These are phyloP conservation scores for Lichtheimia corymbifera DNA, from an alignment of 371 early-diverging fungal species.

Conservation along the genomic window DNA sequence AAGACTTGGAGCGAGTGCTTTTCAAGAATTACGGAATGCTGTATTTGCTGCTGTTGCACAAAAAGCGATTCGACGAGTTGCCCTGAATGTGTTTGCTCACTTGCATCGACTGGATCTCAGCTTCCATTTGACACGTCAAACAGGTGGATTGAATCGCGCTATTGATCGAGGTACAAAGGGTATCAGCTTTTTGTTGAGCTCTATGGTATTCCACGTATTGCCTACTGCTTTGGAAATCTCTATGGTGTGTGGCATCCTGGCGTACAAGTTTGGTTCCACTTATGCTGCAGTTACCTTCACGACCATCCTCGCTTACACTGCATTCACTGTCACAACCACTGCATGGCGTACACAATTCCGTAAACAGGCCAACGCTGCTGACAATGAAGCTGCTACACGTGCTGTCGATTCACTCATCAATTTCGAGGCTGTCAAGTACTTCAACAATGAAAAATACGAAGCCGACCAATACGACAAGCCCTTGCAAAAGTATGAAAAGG, in stretches of 20 bases:
- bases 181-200: constrained; percentile 89
- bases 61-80: constrained; percentile 87
- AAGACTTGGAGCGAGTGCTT: constrained; percentile 78
- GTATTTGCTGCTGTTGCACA: constrained; percentile 96
- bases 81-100: constrained; percentile 86
- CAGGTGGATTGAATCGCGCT: constrained; percentile 93
- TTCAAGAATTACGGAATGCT: constrained; percentile 92
- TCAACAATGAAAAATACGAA: constrained; percentile 90
- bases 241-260: constrained; percentile 92
- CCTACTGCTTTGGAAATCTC: constrained; percentile 95
- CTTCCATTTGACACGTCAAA: constrained; percentile 91
- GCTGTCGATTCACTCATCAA: constrained; percentile 94
- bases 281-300: constrained; percentile 85
- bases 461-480: constrained; percentile 82
- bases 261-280: constrained; percentile 80
- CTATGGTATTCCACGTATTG: constrained; percentile 90
- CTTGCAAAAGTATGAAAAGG: constrained; percentile 84
- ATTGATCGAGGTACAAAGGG: constrained; percentile 99
- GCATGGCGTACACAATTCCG: constrained; percentile 88
- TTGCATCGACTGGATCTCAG: constrained; percentile 82
- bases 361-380: constrained; percentile 89
- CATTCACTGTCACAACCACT: constrained; percentile 86
- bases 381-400: constrained; percentile 89
- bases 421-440: constrained; percentile 95
- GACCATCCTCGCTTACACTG: constrained; percentile 85